Base-by-base conservation (phyloP, 192 early-diverging fungal genomes). In the Jimgerdemannia flammicorona region DNA sequence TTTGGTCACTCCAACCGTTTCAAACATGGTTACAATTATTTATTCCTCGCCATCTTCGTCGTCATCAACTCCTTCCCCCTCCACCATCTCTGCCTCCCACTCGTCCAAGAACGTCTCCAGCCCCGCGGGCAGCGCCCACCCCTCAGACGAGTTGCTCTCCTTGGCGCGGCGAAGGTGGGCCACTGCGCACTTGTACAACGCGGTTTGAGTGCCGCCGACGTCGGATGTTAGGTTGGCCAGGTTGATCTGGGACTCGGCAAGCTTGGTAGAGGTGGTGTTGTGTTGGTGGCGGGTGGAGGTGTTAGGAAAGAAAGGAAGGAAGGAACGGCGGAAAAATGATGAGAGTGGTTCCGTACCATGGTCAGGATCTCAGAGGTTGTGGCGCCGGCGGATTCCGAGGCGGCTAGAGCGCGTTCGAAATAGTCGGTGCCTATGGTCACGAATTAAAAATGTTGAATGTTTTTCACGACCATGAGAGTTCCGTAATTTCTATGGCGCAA, bases 11-110 rank as follows among this genome's bases (percentile, higher is more conserved):
- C 29, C 29, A 29, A 29, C 29, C 29, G 29, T 1, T 29, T 29
- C 29, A 29, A 29, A 29, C 29, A 29, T 29, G 29, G 29, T 29
- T 29, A 29, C 29, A 29, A 29, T 29, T 29, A 29, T 10, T 59
- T 14, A 59, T 59, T 14, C 83, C 14, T 68, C 67, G 42, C 91
- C 84, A 17, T 82, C 80, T 68, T 84, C 75, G 3, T 74, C 80
- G 59, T 79, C 80, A 39, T 74, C 42, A 6, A 40, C 74, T 39
- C 74, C 71, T 10, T 68, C 75, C 3, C 90, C 80, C 8, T 7
- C 67, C 40, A 6, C 67, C 67, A 41, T 68, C 67, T 20, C 19
- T 18, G 64, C 68, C 66, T 78, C 72, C 75, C 73, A 79, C 64
- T 83, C 77, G n/a, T 77, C 78, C 19, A 83, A 63, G 72, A 83